Evolutionary conservation across 179 eudicot genomes (phyloP), one percentile per base, ranked within the genome.

Genomic region (Silene coronaria): DNA sequence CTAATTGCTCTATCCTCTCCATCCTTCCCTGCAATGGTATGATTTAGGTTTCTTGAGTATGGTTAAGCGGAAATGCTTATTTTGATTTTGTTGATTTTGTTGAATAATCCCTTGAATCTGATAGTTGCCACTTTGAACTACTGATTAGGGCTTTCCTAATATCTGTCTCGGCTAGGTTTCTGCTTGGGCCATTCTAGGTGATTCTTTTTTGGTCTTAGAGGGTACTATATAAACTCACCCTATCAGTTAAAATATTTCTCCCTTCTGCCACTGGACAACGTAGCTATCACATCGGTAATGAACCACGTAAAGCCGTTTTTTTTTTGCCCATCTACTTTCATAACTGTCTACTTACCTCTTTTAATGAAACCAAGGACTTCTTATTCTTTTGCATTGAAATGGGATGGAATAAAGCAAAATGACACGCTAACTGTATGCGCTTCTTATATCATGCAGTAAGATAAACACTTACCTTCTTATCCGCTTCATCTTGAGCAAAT

Each of bases 1-100:
- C 93, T 85, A 93, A 73, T 79, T 87, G 90, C 80, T 93, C 97
- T 81, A 93, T 88, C 85, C 80, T 90, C 77, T 87, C 92, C 74
- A 32, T 85, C 63, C 77, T 85, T 76, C 85, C 91, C 97, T 92
- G 77, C 70, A 82, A 70, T 63, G 80, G 46, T 3, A 24, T 0
- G 0, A 74, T 21, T 32, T 10, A 67, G 32, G 45, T 30, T 16
- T 23, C 26, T 53, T 48, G 42, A 30, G 51, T 62, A 70, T 36
- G 4, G n/a, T 17, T 45, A 30, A 57, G 73, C 23, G 60, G 67
- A 24, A 19, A 6, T 26, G 14, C 14, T 4, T 28, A 24, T 3
- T 68, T 14, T 17, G 34, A 60, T 67, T 34, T 34, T 19, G 46
- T n/a, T n/a, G n/a, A n/a, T n/a, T n/a, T n/a, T n/a, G n/a, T 3